Percentiles rank a stretch among this genome's conserved stretches.
phyloP scores from a whole-genome alignment of 345 rosid species.

The Xanthoceras sorbifolium region DNA sequence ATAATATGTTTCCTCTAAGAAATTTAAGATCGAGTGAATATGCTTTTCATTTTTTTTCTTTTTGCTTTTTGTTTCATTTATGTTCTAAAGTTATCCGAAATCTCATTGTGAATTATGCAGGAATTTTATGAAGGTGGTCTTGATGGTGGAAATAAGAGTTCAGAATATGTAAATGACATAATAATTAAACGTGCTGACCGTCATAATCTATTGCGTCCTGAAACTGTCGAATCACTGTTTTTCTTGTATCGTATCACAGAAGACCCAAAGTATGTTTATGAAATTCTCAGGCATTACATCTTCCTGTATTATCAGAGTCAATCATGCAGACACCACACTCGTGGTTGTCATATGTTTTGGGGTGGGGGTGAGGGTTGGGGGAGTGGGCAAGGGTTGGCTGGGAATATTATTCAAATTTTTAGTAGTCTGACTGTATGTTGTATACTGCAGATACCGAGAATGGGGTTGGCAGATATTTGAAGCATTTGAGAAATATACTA shows the following conservation, averaged over 20 bases:
- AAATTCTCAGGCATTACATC: slow-evolving; percentile 12
- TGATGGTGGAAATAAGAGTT: slow-evolving; percentile 90
- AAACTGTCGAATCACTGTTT: slow-evolving; percentile 94
- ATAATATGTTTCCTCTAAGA: slow-evolving; percentile 4
- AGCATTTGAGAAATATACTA: slow-evolving; percentile 87
- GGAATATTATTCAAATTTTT: background rate
- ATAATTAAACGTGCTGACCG: slow-evolving; percentile 84
- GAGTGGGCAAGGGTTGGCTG: background rate
- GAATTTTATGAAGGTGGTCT: slow-evolving; percentile 76
- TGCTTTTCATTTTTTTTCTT: slow-evolving; percentile 7
- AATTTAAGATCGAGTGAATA: background rate
- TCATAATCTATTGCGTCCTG: slow-evolving; percentile 94
- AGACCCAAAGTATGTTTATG: slow-evolving; percentile 66
- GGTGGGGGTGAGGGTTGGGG: background rate
- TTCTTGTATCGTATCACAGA: slow-evolving; percentile 81
- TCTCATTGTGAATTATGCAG: slow-evolving; percentile 46
- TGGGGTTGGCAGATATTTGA: slow-evolving; percentile 98
- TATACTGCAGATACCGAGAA: slow-evolving; percentile 67
- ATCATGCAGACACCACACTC: background rate
- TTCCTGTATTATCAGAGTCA: slow-evolving; percentile 6
- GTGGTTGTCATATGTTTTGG: background rate
- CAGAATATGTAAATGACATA: slow-evolving; percentile 72
- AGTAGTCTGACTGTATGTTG: slow-evolving; percentile 5
- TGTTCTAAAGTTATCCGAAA: slow-evolving; percentile 12
- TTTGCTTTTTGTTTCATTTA: slow-evolving; percentile 16